Evolutionary conservation across 495 filamentous ascomycete species (phyloP).

Genomic region (Darksidea phi): DNA sequence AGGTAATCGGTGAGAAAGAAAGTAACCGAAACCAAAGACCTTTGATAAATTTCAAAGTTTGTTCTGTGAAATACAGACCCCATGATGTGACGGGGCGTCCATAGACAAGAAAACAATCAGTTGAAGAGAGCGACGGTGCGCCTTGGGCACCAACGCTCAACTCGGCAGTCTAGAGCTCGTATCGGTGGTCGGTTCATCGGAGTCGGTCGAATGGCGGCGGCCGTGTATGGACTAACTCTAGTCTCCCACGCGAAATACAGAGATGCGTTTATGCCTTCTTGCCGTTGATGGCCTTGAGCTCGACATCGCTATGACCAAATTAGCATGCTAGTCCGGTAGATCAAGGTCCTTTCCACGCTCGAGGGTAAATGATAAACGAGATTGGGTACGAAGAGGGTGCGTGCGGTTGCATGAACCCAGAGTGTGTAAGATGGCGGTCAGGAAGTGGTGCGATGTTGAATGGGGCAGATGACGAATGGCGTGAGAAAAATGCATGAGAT

Average conservation of each 20-base stretch:
- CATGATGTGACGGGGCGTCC: not conserved
- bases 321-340: conserved; percentile 9
- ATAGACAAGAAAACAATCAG: not conserved
- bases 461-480: conserved; percentile 3
- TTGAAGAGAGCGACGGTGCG: not conserved
- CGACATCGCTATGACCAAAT: conserved; percentile 31
- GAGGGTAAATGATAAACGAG: not conserved
- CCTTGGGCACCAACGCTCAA: not conserved
- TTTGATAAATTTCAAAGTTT: not conserved
- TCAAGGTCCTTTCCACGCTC: conserved; percentile 2
- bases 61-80: not conserved
- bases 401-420: not conserved
- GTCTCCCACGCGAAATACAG: not conserved
- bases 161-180: not conserved
- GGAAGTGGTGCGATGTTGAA: not conserved
- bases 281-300: conserved; percentile 36
- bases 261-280: conserved; percentile 17
- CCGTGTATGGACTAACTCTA: not conserved
- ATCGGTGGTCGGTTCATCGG: not conserved
- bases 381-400: conserved; percentile 6
- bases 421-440: not conserved
- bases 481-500: not conserved
- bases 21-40: not conserved
- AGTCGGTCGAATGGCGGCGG: not conserved
- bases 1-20: not conserved